A percentile compares a stretch with the other conserved stretches of the same genome.
Evolutionary conservation across 1,139 yeast species (phyloP).

Genomic region (Zygosaccharomyces pseudobailii): DNA sequence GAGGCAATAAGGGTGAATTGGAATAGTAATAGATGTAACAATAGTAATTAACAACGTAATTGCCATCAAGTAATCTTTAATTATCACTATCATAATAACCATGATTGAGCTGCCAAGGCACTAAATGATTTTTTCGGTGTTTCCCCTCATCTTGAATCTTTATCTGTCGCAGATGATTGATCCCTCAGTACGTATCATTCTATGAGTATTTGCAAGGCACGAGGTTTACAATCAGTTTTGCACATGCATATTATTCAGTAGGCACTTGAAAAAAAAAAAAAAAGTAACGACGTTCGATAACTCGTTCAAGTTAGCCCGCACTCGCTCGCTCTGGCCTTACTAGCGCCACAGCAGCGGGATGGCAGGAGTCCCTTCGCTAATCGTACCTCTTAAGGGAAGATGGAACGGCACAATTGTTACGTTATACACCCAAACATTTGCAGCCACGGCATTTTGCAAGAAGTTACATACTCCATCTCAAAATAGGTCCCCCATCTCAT

Average conservation of each 20-base stretch:
- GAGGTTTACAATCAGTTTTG: not conserved
- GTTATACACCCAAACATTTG: not conserved
- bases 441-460: slow-evolving; percentile 4
- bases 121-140: not conserved
- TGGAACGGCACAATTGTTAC: not conserved
- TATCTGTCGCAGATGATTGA: not conserved
- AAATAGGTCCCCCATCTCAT: not conserved
- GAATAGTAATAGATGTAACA: too few relatives aligned
- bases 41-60: not conserved
- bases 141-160: not conserved
- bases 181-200: not conserved
- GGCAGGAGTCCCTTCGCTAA: not conserved
- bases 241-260: too few relatives aligned
- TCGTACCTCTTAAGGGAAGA: not conserved
- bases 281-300: not conserved
- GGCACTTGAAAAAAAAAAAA: too few relatives aligned
- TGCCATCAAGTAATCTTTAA: not conserved
- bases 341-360: not conserved
- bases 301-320: not conserved
- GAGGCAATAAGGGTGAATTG: too few relatives aligned
- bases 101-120: not conserved
- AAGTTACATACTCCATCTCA: not conserved
- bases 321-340: too few relatives aligned
- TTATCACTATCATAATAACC: not conserved
- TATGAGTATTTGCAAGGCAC: not conserved